These are phyloP conservation scores for Nephelium lappaceum DNA, from an alignment of 345 rosid genomes.

Conservation along the genomic window DNA sequence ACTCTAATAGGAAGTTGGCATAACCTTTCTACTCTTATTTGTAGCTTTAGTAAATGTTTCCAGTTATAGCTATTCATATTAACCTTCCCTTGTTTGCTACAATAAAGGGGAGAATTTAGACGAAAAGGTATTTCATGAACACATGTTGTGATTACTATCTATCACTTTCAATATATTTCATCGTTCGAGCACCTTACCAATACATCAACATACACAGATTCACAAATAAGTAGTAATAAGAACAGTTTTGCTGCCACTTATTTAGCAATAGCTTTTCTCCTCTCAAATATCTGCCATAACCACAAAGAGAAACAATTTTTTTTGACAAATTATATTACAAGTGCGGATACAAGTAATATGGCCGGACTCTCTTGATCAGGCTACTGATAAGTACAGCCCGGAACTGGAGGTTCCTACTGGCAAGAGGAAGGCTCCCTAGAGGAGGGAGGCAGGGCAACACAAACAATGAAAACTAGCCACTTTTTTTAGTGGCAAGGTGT, in stretches of 20 bases:
- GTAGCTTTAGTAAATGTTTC: background rate
- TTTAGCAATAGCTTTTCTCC: background rate
- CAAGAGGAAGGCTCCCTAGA: no score
- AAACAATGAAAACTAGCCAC: no score
- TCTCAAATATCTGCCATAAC: background rate
- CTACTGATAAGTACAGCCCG: no score
- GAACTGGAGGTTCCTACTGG: no score
- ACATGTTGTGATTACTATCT: background rate
- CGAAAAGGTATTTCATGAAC: background rate
- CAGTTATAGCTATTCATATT: background rate
- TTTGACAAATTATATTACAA: no score
- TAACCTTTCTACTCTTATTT: background rate
- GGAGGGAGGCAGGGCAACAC: no score
- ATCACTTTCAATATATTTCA: background rate
- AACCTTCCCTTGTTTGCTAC: background rate
- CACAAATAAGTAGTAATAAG: background rate
- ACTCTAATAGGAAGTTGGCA: background rate
- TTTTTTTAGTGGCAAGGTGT: no score
- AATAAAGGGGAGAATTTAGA: background rate
- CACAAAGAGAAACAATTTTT: no score
- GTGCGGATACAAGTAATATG: no score
- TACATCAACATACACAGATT: background rate
- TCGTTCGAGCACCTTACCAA: background rate
- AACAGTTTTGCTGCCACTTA: background rate
- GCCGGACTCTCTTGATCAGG: no score